Evolutionary conservation across 1,284 basidiomycete species (phyloP).

Genomic region (Puccinia hordei): DNA sequence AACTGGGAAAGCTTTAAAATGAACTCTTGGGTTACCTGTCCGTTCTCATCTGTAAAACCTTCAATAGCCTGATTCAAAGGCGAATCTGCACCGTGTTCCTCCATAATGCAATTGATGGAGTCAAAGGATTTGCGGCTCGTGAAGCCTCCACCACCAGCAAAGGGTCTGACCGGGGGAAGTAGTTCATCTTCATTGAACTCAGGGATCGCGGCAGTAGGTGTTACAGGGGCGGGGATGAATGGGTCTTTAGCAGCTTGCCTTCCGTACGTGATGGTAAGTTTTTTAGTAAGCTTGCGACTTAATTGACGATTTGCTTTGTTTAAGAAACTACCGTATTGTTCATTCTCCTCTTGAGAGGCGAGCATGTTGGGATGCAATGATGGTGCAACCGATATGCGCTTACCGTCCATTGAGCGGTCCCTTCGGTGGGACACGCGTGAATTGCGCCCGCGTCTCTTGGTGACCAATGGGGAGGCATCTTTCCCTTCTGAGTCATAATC

Average conservation of each 20-base stretch:
- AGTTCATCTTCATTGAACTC: constrained; percentile 39
- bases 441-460: neutral
- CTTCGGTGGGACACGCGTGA: neutral
- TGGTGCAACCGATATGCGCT: constrained; percentile 39
- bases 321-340: constrained; percentile 48
- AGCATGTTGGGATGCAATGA: neutral
- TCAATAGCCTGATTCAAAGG: constrained; percentile 86
- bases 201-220: neutral
- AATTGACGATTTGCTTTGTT: constrained; percentile 49
- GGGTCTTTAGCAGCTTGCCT: constrained; percentile 49
- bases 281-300: constrained; percentile 40
- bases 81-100: constrained; percentile 77
- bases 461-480: constrained; percentile 8
- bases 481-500: neutral
- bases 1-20: constrained; percentile 78
- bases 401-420: neutral
- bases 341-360: constrained; percentile 32
- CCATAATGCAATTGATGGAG: constrained; percentile 81
- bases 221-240: constrained; percentile 26
- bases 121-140: constrained; percentile 67
- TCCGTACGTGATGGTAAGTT: constrained; percentile 46
- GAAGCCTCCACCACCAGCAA: constrained; percentile 3
- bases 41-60: constrained; percentile 86
- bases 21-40: constrained; percentile 83
- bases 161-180: constrained; percentile 44